These are phyloP conservation scores for Thraustochytrium sp. DNA, from an alignment of 352 stramenopile species.

Conservation along the genomic window DNA sequence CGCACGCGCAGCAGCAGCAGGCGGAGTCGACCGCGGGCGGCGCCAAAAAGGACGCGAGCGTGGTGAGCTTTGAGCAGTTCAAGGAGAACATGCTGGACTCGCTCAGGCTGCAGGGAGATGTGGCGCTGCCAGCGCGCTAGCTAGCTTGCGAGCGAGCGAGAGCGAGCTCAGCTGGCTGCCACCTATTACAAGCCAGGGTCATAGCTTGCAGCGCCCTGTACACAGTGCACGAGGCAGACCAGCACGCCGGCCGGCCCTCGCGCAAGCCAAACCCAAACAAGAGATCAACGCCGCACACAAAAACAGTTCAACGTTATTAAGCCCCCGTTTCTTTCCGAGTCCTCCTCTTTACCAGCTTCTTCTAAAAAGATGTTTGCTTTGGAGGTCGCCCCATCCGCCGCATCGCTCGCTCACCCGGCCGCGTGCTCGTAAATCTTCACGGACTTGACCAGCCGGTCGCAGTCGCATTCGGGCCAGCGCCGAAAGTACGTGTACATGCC, in stretches of 20 bases:
- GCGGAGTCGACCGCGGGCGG: too few species aligned
- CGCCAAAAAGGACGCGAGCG: neutral
- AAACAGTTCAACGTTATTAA: too few species aligned
- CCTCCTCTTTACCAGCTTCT: too few species aligned
- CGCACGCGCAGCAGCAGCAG: neutral
- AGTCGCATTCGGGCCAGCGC: neutral
- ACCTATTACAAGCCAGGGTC: too few species aligned
- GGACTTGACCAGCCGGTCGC: neutral
- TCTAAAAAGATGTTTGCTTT: neutral
- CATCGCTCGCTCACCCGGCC: neutral
- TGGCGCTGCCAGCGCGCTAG: too few species aligned
- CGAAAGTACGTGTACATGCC: constrained; percentile 24
- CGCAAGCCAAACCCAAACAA: neutral
- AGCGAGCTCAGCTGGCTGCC: too few species aligned
- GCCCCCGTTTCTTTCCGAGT: too few species aligned
- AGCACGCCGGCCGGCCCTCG: neutral
- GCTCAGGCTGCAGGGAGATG: too few species aligned
- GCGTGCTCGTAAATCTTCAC: constrained; percentile 40
- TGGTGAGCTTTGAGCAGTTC: constrained; percentile 22
- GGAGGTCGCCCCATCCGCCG: neutral
- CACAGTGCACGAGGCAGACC: neutral
- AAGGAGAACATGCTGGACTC: constrained; percentile 16
- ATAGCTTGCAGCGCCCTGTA: too few species aligned
- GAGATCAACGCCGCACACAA: too few species aligned
- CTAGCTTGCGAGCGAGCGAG: too few species aligned